A percentile compares a stretch with the other conserved stretches of the same genome.
phyloP scores from a whole-genome alignment of 768 basidiomycete species.

The Hericium rajendrae region DNA sequence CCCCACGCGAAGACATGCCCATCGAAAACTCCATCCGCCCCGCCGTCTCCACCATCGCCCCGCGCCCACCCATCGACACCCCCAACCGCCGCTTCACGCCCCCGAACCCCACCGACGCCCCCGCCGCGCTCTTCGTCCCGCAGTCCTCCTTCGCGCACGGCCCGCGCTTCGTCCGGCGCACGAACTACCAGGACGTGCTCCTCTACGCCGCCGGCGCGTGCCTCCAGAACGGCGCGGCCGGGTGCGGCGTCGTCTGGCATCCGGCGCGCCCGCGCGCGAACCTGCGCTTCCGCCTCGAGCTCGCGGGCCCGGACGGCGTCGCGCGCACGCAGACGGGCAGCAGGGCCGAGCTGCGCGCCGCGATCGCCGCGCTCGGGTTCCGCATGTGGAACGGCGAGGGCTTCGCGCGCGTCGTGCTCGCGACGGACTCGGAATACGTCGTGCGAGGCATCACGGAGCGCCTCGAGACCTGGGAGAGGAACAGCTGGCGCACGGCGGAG shows the following conservation, averaged over 20 bases:
- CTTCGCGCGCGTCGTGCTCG: slow-evolving; percentile 23
- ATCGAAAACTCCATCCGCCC: slow-evolving; percentile 1
- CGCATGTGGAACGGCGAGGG: slow-evolving; percentile 20
- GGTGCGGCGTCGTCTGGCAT: slow-evolving; percentile 1
- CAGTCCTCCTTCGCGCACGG: background rate
- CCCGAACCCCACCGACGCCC: background rate
- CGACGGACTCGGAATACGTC: slow-evolving; percentile 24
- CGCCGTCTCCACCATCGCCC: background rate
- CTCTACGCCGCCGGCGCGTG: background rate
- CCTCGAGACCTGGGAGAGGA: slow-evolving; percentile 16
- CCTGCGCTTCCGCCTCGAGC: background rate
- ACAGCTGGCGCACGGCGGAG: slow-evolving; percentile 16
- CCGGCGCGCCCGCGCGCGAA: background rate
- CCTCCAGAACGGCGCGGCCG: background rate
- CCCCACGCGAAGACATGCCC: slow-evolving; percentile 3
- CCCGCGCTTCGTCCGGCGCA: slow-evolving; percentile 3
- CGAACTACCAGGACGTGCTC: slow-evolving; percentile 3
- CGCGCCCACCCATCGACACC: background rate
- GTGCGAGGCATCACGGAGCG: slow-evolving; percentile 18
- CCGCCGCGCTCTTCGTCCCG: slow-evolving; percentile 1
- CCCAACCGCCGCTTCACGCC: background rate
- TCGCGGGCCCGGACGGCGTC: background rate
- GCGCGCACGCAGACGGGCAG: slow-evolving; percentile 18
- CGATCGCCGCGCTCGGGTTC: slow-evolving; percentile 15
- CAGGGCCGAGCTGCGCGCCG: slow-evolving; percentile 30